phyloP scores from a whole-genome alignment of 2,329 filamentous ascomycete genomes.

The Lachnellula arida region DNA sequence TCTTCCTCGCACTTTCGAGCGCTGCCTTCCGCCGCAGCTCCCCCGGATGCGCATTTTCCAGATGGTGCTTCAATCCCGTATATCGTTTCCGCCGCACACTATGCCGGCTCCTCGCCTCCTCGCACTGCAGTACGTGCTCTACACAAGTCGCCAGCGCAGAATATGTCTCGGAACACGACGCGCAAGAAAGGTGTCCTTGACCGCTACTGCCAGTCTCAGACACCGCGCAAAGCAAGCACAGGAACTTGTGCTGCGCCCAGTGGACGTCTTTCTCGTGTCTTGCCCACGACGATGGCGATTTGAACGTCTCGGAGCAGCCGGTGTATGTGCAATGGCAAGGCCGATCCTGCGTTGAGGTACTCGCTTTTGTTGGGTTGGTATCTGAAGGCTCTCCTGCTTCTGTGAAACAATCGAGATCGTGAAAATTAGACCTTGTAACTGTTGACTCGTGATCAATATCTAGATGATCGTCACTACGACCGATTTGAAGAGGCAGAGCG shows the following conservation, averaged over 20 bases:
- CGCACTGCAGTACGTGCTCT: not conserved
- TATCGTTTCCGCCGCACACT: not conserved
- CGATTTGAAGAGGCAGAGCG: not conserved
- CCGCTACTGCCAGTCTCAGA: not conserved
- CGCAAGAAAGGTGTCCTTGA: not conserved
- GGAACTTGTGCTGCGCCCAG: not conserved
- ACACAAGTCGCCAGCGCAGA: not conserved
- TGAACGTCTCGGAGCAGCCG: not conserved
- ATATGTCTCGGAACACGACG: not conserved
- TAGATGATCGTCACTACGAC: not conserved
- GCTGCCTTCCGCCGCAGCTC: not conserved
- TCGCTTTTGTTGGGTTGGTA: not conserved
- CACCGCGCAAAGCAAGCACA: not conserved
- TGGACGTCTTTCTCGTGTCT: not conserved
- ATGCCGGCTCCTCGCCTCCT: not conserved
- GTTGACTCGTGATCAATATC: not conserved
- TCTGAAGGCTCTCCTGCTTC: not conserved
- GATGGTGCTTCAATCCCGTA: not conserved
- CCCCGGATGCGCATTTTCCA: not conserved
- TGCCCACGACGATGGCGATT: not conserved
- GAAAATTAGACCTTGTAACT: not conserved
- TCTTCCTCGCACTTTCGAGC: not conserved
- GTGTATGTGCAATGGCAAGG: not conserved
- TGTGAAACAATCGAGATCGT: not conserved
- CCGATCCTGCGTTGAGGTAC: not conserved